A percentile compares a stretch with the other conserved stretches of the same genome.
These are phyloP conservation scores for Porphyrellus sp. DNA, from an alignment of 1,284 basidiomycete genomes.

Conservation along the genomic window DNA sequence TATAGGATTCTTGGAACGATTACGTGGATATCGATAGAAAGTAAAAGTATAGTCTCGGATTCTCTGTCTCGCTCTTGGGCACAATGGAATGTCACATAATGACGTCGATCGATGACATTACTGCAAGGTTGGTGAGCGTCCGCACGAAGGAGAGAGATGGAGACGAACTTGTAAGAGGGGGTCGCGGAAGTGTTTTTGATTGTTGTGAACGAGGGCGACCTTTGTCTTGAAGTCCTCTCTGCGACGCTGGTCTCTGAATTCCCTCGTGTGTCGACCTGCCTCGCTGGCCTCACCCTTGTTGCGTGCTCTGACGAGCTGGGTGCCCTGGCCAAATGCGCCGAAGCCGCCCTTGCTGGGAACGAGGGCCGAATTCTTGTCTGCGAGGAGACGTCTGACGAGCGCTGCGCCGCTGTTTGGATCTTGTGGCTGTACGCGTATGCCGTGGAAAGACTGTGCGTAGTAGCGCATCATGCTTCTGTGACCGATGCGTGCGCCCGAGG, in stretches of 20 bases:
- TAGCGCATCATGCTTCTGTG: conserved; percentile 87
- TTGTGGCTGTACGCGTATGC: conserved; percentile 40
- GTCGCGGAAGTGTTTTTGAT: conserved; percentile 85
- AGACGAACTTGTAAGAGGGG: conserved; percentile 42
- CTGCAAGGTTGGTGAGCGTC: conserved; percentile 16
- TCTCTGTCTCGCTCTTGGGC: conserved; percentile 2
- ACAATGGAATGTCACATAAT: conserved; percentile 11
- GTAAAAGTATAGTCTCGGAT: conserved; percentile 18
- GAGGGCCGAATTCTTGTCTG: conserved; percentile 78
- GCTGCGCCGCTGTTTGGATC: conserved; percentile 71
- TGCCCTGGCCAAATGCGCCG: conserved; percentile 79
- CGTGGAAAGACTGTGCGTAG: conserved; percentile 79
- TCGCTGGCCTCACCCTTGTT: conserved; percentile 93
- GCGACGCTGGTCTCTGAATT: conserved; percentile 79
- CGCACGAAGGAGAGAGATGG: neutral
- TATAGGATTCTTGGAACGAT: conserved; percentile 17
- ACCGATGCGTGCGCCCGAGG: conserved; percentile 89
- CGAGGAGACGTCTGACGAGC: conserved; percentile 69
- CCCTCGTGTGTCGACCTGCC: conserved; percentile 83
- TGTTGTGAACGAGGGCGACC: conserved; percentile 76
- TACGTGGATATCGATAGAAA: conserved; percentile 14
- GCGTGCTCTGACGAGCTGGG: conserved; percentile 83
- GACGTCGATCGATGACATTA: conserved; percentile 4
- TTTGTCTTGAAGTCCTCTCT: conserved; percentile 85
- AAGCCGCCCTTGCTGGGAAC: conserved; percentile 84